These are phyloP conservation scores for Nigrospora oryzae DNA, from an alignment of 2,329 filamentous ascomycete genomes.

Conservation along the genomic window DNA sequence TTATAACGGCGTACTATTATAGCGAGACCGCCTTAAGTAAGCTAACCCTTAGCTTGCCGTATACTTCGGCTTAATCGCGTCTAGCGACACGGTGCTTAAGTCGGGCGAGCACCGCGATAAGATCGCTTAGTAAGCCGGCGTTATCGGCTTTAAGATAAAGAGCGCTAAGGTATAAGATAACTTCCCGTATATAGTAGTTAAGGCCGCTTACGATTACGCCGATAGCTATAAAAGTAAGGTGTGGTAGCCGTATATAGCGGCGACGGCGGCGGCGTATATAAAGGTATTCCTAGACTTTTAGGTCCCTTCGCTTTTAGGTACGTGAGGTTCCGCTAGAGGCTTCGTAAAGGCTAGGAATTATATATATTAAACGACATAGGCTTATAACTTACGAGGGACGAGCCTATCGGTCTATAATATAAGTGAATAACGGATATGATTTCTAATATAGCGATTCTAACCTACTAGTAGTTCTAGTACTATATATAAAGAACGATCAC, in stretches of 20 bases:
- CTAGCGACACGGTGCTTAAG: constrained; percentile 30
- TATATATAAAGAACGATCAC: neutral
- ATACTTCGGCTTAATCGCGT: constrained; percentile 28
- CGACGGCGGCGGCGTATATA: constrained; percentile 16
- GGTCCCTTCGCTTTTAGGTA: too few species aligned
- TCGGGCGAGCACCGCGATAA: constrained; percentile 24
- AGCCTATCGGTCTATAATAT: too few species aligned
- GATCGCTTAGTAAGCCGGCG: constrained; percentile 13
- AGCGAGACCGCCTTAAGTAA: constrained; percentile 6
- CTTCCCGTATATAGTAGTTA: constrained; percentile 26
- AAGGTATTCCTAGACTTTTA: constrained; percentile 7
- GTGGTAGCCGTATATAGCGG: constrained; percentile 23
- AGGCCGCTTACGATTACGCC: constrained; percentile 27
- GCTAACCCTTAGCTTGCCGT: constrained; percentile 13
- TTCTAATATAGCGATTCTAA: neutral
- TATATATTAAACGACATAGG: too few species aligned
- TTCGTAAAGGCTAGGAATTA: too few species aligned
- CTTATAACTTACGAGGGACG: too few species aligned
- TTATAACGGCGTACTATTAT: constrained; percentile 12
- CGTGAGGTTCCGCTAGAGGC: too few species aligned
- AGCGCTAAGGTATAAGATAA: constrained; percentile 12
- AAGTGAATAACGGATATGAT: neutral
- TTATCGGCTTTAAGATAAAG: constrained; percentile 26
- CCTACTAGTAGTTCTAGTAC: neutral
- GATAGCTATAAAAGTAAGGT: constrained; percentile 27